Evolutionary conservation across 2,329 filamentous ascomycete species (phyloP), one percentile per base, ranked within the genome.

Genomic region (Balansia obtecta): DNA sequence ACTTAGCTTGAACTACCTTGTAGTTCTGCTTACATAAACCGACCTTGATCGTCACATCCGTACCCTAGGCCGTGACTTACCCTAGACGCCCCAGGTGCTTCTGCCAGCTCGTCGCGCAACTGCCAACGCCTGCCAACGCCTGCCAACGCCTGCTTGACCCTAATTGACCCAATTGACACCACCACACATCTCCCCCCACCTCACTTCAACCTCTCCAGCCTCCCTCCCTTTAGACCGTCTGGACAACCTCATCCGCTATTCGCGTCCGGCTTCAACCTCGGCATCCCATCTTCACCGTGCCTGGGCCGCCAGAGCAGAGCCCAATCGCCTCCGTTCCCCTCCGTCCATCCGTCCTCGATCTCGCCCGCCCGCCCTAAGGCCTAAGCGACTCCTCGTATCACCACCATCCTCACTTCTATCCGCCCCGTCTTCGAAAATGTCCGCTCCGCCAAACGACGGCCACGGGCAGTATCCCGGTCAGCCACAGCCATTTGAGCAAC

Each of bases 381-480:
- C 27, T 42, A 48, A 52, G 51, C 51, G 48, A 50, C 49, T 45
- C 56, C 54, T 52, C 57, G 57, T 53, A 54, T 60, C 59, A 52
- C 49, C 52, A 45, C 49, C 52, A 45, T 52, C 53, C 48, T 46
- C 52, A 47, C 30, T 47, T 8, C 44, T 52, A 55, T 56, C 57
- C 57, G 56, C 58, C 53, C 53, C 53, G 58, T 57, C 61, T 69
- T 57, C 61, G 69, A 61, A 61, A 63, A 81, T 81, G 77, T 76
- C 77, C 61, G 75, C 75, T 60, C 76, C 76, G 60, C 75, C 74
- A 55, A 69, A 71, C 58, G 74, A 79, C 54, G 74, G 72, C 65
- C 75, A 77, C 63, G 74, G 71, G 65, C 73, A 77, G 57, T 71
- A 70, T 55, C 70, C 71, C 33, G 59, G 47, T 49, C 64, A 67